A percentile compares a stretch with the other conserved stretches of the same genome.
These are phyloP conservation scores for Piper longum DNA, from an alignment of 164 flowering plant species.

Conservation along the genomic window DNA sequence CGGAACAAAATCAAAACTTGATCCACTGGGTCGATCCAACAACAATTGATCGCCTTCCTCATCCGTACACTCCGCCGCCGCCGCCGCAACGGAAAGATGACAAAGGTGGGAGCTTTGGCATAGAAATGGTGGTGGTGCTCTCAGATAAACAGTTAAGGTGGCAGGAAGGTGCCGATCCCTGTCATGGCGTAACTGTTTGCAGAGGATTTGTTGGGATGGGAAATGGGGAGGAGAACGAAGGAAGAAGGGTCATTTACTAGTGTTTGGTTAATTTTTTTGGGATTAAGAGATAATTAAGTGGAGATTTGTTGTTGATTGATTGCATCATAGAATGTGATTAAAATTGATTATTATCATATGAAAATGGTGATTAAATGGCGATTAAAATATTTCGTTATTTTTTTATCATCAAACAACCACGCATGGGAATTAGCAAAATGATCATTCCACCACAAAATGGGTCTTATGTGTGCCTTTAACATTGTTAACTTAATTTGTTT, in stretches of 20 bases:
- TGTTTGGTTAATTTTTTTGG: neutral
- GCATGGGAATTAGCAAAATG: too few species aligned
- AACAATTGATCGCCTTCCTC: neutral
- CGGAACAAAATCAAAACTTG: neutral
- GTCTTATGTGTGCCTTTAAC: too few species aligned
- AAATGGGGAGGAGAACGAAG: neutral
- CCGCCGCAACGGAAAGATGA: neutral
- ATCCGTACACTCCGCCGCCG: neutral
- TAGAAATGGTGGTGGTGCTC: too few species aligned
- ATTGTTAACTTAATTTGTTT: too few species aligned
- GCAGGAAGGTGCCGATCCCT: neutral
- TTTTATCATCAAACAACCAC: too few species aligned
- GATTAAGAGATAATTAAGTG: neutral
- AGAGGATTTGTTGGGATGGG: conserved; percentile 7
- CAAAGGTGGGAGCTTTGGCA: neutral
- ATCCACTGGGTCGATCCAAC: neutral
- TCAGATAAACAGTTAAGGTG: neutral
- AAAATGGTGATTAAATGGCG: too few species aligned
- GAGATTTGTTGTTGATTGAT: too few species aligned
- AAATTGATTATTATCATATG: too few species aligned
- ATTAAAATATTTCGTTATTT: too few species aligned
- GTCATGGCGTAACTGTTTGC: conserved; percentile 1
- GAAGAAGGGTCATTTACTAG: neutral
- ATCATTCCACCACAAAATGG: too few species aligned
- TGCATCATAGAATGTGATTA: too few species aligned